These are phyloP conservation scores for Hymenoscyphus salicellus DNA, from an alignment of 2,329 filamentous ascomycete species.

Conservation along the genomic window DNA sequence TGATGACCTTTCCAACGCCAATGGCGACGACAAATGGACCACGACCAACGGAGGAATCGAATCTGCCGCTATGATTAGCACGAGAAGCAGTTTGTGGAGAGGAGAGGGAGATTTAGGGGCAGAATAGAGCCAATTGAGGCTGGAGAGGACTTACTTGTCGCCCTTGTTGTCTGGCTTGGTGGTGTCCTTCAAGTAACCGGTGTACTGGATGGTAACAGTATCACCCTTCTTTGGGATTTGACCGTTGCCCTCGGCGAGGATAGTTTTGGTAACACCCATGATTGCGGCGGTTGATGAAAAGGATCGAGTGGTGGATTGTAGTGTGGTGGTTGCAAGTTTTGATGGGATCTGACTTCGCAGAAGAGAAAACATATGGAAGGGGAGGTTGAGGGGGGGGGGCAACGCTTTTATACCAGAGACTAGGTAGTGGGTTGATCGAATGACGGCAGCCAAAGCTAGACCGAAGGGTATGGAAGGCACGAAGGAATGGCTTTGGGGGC, in stretches of 20 bases:
- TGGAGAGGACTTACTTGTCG: conserved; percentile 55
- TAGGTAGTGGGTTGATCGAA: background rate
- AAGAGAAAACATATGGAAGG: conserved; percentile 16
- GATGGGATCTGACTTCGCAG: conserved; percentile 7
- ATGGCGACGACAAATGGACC: conserved; percentile 75
- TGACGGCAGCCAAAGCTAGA: background rate
- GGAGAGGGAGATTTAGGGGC: background rate
- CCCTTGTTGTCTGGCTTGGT: conserved; percentile 63
- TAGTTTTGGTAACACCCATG: conserved; percentile 73
- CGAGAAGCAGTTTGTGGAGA: background rate
- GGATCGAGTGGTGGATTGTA: conserved; percentile 16
- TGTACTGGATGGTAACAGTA: conserved; percentile 84
- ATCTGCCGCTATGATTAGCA: conserved; percentile 52
- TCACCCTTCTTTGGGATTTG: conserved; percentile 64
- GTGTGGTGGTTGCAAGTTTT: conserved; percentile 7
- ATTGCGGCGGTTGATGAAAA: conserved; percentile 33
- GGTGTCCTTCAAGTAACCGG: conserved; percentile 75
- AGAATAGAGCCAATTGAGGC: too few species aligned
- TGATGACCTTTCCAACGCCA: conserved; percentile 81
- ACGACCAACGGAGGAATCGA: conserved; percentile 80
- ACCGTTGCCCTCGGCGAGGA: conserved; percentile 59
- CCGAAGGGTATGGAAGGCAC: too few species aligned
- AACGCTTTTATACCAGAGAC: conserved; percentile 6
- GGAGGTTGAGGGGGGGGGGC: background rate
- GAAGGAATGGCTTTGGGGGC: too few species aligned